Conservation (phyloP, 2,329 filamentous ascomycete species). For the Cladosporium sp. region DNA sequence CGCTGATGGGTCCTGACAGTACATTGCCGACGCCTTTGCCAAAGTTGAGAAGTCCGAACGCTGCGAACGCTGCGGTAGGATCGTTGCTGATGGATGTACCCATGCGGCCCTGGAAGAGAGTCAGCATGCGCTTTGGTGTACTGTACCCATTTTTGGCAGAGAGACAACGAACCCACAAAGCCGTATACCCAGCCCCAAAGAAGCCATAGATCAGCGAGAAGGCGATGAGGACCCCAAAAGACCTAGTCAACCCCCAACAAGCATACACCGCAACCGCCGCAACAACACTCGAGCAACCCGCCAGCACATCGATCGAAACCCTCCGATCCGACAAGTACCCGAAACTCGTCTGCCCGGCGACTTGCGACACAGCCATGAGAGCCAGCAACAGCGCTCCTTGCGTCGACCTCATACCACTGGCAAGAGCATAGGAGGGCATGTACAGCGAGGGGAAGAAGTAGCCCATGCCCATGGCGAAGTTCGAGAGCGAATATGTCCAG, state of each 20-base stretch:
- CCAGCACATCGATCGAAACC: conserved; percentile 27
- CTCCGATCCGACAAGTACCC: conserved; percentile 43
- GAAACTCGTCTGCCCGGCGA: conserved; percentile 40
- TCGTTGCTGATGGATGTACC: conserved; percentile 26
- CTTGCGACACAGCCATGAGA: conserved; percentile 39
- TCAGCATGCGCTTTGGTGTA: neutral
- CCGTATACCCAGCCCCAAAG: conserved; percentile 46
- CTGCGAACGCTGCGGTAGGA: conserved; percentile 25
- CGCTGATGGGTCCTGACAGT: conserved; percentile 30
- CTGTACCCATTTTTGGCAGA: no score
- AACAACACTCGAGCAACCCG: conserved; percentile 43
- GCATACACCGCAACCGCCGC: conserved; percentile 46
- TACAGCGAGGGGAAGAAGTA: conserved; percentile 45
- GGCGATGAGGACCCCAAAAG: conserved; percentile 38
- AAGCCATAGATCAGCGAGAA: conserved; percentile 49
- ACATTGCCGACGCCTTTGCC: conserved; percentile 33
- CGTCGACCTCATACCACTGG: conserved; percentile 29
- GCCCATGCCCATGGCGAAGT: conserved; percentile 40
- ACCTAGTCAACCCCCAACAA: conserved; percentile 49
- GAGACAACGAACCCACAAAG: conserved; percentile 22
- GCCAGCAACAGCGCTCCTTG: conserved; percentile 38
- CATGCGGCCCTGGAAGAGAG: conserved; percentile 23
- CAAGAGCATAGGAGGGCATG: conserved; percentile 38
- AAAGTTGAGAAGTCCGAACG: conserved; percentile 30
- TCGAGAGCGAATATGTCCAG: conserved; percentile 37